These are phyloP conservation scores for Cystobasidium sp. DNA, from an alignment of 1,284 basidiomycete genomes.

Conservation along the genomic window DNA sequence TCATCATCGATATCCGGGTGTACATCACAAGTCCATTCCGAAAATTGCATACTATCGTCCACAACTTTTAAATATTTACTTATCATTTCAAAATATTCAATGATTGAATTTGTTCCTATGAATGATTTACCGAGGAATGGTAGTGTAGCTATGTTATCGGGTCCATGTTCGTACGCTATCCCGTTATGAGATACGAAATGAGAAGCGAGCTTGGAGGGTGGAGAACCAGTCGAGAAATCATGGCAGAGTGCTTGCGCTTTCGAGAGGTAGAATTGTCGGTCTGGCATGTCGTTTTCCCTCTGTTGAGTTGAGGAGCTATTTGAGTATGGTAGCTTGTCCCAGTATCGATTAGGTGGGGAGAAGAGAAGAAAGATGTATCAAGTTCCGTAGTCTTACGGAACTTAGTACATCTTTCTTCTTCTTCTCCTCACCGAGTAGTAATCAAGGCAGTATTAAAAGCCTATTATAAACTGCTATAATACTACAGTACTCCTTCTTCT, in stretches of 20 bases:
- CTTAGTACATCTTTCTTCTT: no score
- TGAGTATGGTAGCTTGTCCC: no score
- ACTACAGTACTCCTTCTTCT: no score
- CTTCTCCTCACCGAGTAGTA: no score
- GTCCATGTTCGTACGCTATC: constrained; percentile 23
- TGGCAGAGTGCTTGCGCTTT: constrained; percentile 17
- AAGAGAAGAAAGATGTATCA: no score
- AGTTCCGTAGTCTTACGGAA: no score
- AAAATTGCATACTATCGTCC: background rate
- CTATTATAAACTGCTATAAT: no score
- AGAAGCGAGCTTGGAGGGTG: constrained; percentile 3
- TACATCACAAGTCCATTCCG: constrained; percentile 17
- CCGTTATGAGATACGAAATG: background rate
- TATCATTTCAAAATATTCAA: constrained; percentile 20
- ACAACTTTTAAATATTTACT: constrained; percentile 18
- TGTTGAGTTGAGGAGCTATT: no score
- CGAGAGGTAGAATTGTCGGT: constrained; percentile 16
- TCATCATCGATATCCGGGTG: background rate
- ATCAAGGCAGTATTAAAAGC: no score
- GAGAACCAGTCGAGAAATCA: constrained; percentile 2
- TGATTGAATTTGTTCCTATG: background rate
- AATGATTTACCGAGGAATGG: constrained; percentile 16
- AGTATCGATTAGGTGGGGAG: no score
- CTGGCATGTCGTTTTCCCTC: background rate
- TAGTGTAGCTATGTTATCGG: background rate